These are phyloP conservation scores for Fusarium pseudograminearum DNA, from an alignment of 2,329 filamentous ascomycete genomes.

Conservation along the genomic window DNA sequence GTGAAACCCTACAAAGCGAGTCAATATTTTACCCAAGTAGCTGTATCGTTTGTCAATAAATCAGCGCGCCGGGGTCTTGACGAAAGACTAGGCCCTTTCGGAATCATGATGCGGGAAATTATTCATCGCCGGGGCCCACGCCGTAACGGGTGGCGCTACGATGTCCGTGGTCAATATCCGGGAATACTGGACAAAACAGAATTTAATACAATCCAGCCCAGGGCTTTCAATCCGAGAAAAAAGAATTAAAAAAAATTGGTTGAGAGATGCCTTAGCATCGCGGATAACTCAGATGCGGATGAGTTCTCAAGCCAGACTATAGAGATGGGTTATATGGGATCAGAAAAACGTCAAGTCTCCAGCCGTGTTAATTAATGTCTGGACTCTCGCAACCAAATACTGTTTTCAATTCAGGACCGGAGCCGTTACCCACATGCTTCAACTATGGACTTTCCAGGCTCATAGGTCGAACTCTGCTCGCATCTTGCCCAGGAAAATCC, in stretches of 20 bases:
- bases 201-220: constrained; percentile 25
- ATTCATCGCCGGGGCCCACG: constrained; percentile 42
- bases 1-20: constrained; percentile 20
- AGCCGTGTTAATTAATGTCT: constrained; percentile 4
- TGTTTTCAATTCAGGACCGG: constrained; percentile 5
- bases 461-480: background rate
- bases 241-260: background rate
- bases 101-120: constrained; percentile 45
- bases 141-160: constrained; percentile 36
- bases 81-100: constrained; percentile 39
- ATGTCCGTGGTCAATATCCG: constrained; percentile 29
- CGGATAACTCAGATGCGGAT: background rate
- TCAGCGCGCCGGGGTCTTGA: constrained; percentile 33
- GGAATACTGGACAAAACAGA: constrained; percentile 36
- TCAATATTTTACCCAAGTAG: constrained; percentile 36
- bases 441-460: background rate
- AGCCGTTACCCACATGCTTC: constrained; percentile 25
- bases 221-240: constrained; percentile 1
- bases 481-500: background rate
- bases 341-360: background rate
- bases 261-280: background rate
- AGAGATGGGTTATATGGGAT: background rate
- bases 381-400: background rate
- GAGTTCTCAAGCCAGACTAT: background rate
- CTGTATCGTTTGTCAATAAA: constrained; percentile 39